Evolutionary conservation across 2,329 filamentous ascomycete species (phyloP).

Genomic region (Nothopassalora personata): DNA sequence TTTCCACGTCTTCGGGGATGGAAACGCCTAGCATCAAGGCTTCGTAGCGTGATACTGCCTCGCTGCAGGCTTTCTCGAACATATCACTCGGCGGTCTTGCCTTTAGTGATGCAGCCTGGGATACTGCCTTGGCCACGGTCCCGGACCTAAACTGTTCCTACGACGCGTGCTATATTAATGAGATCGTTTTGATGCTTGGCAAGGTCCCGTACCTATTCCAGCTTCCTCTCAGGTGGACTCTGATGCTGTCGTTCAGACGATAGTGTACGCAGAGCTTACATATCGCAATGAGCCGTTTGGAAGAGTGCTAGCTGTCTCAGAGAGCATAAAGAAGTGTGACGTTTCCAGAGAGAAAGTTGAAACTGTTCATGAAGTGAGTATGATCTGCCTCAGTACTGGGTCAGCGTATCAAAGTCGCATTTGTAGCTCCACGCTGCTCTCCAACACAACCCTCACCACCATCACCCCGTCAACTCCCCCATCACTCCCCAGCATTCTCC

Average conservation of each 20-base stretch:
- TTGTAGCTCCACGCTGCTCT: not conserved
- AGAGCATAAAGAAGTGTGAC: not conserved
- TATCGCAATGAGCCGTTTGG: too few species aligned
- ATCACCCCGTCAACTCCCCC: too few species aligned
- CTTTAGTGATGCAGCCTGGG: not conserved
- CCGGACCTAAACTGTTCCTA: not conserved
- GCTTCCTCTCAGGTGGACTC: too few species aligned
- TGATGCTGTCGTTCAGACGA: too few species aligned
- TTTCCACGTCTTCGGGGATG: too few species aligned
- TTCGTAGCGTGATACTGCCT: too few species aligned
- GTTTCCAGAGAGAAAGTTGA: not conserved
- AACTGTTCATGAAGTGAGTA: not conserved
- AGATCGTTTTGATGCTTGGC: not conserved
- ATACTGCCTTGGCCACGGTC: not conserved
- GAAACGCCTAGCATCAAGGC: too few species aligned
- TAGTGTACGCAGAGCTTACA: too few species aligned
- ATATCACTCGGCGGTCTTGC: not conserved
- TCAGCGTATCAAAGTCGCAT: not conserved
- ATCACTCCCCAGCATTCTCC: not conserved
- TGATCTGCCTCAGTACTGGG: not conserved
- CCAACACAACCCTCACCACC: not conserved
- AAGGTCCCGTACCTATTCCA: not conserved
- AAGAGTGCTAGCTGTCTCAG: too few species aligned
- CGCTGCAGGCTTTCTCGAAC: too few species aligned
- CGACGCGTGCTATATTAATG: not conserved